These are phyloP conservation scores for Nannizziopsis arthrosporioides DNA, from an alignment of 2,329 filamentous ascomycete species.

Conservation along the genomic window DNA sequence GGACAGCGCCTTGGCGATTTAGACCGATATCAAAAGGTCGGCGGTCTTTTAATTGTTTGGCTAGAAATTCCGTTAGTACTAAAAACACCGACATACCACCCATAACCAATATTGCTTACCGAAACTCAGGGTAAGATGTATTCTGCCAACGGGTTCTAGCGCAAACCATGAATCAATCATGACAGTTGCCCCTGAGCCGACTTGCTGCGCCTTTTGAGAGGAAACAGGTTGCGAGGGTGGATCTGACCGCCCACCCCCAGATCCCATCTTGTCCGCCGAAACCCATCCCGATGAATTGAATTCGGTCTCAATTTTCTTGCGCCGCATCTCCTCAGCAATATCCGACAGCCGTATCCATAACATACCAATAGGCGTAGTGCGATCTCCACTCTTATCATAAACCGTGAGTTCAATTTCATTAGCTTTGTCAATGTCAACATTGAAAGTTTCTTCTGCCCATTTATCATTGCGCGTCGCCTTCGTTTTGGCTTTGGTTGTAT, in stretches of 20 bases:
- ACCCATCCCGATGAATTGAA: slow-evolving; percentile 94
- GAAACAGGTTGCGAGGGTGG: slow-evolving; percentile 40
- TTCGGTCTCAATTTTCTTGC: slow-evolving; percentile 93
- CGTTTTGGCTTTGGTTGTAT: slow-evolving; percentile 79
- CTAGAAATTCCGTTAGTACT: slow-evolving; percentile 23
- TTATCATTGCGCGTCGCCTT: slow-evolving; percentile 72
- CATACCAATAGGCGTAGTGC: slow-evolving; percentile 84
- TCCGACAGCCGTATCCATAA: slow-evolving; percentile 95
- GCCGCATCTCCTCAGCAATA: slow-evolving; percentile 91
- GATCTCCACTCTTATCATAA: slow-evolving; percentile 87
- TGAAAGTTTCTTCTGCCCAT: slow-evolving; percentile 86
- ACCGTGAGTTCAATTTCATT: slow-evolving; percentile 97
- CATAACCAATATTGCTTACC: slow-evolving; percentile 30
- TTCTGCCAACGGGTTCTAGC: slow-evolving; percentile 82
- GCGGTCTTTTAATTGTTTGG: slow-evolving; percentile 77
- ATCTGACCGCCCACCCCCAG: slow-evolving; percentile 42
- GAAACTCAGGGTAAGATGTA: slow-evolving; percentile 85
- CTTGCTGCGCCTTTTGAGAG: slow-evolving; percentile 18
- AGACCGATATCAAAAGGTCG: slow-evolving; percentile 78
- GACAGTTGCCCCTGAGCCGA: slow-evolving; percentile 25
- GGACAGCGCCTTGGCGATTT: slow-evolving; percentile 87
- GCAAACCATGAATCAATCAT: slow-evolving; percentile 92
- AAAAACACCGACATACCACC: too few relatives aligned
- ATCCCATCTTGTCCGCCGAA: slow-evolving; percentile 87
- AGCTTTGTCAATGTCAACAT: slow-evolving; percentile 90